Conservation (phyloP, 805 yeast species). For the Candida succiphila region DNA sequence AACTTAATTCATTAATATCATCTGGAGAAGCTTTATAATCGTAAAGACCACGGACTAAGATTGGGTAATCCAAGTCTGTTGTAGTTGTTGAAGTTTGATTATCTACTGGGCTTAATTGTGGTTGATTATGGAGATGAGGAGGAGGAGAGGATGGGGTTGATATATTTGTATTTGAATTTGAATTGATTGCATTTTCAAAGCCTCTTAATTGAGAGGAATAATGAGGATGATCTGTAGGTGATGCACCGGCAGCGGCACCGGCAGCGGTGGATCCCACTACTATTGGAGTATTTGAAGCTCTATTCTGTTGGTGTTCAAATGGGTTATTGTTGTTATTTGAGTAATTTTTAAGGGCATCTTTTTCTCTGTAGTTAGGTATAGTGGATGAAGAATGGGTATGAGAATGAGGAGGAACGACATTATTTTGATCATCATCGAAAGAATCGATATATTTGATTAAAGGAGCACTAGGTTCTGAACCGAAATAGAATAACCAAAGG, state of each 20-base stretch:
- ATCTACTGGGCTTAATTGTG: neutral
- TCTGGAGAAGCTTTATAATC: conserved; percentile 84
- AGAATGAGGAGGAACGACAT: neutral
- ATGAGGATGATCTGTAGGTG: neutral
- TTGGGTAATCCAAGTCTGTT: conserved; percentile 48
- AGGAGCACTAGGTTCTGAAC: conserved; percentile 86
- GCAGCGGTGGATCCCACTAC: too few species aligned
- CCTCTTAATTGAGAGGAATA: conserved; percentile 26
- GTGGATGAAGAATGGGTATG: conserved; percentile 3
- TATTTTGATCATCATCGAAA: conserved; percentile 31
- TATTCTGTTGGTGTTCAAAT: conserved; percentile 3
- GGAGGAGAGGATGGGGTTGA: neutral
- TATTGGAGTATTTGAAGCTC: neutral
- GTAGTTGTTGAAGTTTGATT: neutral
- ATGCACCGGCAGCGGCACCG: too few species aligned
- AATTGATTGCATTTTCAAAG: conserved; percentile 22
- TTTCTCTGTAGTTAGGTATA: conserved; percentile 10
- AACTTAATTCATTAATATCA: conserved; percentile 87
- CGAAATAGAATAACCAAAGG: conserved; percentile 82
- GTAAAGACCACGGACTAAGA: conserved; percentile 79
- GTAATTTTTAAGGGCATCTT: conserved; percentile 3
- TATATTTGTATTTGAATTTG: neutral
- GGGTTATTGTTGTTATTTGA: conserved; percentile 1
- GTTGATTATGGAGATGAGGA: neutral
- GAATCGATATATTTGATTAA: conserved; percentile 79